Base-by-base conservation (phyloP, 202 grass and related monocot species). In the Musa balbisiana region DNA sequence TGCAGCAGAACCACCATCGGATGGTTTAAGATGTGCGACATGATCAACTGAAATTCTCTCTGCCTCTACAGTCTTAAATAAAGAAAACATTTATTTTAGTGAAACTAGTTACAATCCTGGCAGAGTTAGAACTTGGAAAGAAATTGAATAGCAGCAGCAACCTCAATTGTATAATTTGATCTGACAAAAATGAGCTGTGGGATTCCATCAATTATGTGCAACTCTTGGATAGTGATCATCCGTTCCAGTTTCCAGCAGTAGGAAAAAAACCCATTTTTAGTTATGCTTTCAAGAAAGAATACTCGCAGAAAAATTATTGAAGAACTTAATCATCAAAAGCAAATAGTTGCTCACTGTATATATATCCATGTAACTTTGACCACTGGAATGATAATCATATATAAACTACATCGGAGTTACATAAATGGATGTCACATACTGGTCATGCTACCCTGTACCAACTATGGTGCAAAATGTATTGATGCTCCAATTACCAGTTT, bases 121-220 rank as follows among this genome's bases (percentile, higher is more conserved):
- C 15, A 17, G 6, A 27, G 21, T 52, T 55, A 74, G 10, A 55
- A 74, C 16, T 29, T 27, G 25, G 9, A 58, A 20, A 55, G 71
- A 77, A 6, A 68, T 63, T 72, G 51, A 67, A 83, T 62, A 88
- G 76, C 71, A 69, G 74, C 71, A 69, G 82, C 17, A 69, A 93
- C 95, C 95, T 99, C 95, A 80, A 99, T 99, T 71, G 89, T 99
- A 77, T 99, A 99, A 78, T 87, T 99, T 80, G 95, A 89, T 99
- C 81, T 92, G 73, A 99, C 95, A 64, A 99, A 99, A 73, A 94
- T 99, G 75, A 99, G 91, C 84, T 99, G 95, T 51, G 95, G 95
- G 80, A 73, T 92, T 52, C 95, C 91, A 83, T 94, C 95, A 20
- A 99, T 99, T 64, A 99, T 89, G 73, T 99, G 95, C 89, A 99